Conservation (phyloP, 345 rosid species). For the Psidium friedrichsthalianum region DNA sequence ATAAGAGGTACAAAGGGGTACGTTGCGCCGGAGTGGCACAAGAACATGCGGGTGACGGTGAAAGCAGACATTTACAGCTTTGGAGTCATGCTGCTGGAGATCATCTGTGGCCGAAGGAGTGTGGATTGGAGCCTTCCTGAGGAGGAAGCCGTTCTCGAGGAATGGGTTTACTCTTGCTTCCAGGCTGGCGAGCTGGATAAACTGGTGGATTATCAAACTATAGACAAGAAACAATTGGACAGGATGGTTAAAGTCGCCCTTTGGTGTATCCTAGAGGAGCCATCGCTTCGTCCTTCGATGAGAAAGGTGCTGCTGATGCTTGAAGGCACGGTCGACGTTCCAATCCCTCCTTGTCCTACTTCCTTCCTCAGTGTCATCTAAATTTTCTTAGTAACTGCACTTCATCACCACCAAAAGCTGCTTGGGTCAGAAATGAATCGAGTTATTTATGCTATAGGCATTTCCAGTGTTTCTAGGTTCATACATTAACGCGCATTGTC, state of each 20-base stretch:
- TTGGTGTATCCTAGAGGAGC: constrained; percentile 14
- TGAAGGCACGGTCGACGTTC: constrained; percentile 16
- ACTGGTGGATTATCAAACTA: constrained; percentile 8
- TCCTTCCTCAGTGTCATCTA: constrained; percentile 9
- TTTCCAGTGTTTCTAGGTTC: neutral
- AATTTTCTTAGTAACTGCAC: neutral
- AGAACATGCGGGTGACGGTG: neutral
- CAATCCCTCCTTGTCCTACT: constrained; percentile 1
- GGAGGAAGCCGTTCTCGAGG: constrained; percentile 2
- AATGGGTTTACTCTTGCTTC: constrained; percentile 17
- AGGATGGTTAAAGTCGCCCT: constrained; percentile 15
- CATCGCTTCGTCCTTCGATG: constrained; percentile 6
- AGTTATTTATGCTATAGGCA: too few species aligned
- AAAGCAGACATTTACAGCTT: constrained; percentile 18
- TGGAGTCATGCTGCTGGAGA: constrained; percentile 17
- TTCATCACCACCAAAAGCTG: neutral
- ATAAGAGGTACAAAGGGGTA: constrained; percentile 26
- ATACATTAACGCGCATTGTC: neutral
- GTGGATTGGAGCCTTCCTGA: constrained; percentile 1
- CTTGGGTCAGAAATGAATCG: neutral
- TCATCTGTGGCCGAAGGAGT: constrained; percentile 6
- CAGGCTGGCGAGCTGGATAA: constrained; percentile 6
- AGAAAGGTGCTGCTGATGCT: constrained; percentile 17
- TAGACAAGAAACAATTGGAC: constrained; percentile 3
- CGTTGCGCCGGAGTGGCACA: constrained; percentile 19